Evolutionary conservation across 768 basidiomycete species (phyloP), one percentile per base, ranked within the genome.

Genomic region (Collybia sp.): DNA sequence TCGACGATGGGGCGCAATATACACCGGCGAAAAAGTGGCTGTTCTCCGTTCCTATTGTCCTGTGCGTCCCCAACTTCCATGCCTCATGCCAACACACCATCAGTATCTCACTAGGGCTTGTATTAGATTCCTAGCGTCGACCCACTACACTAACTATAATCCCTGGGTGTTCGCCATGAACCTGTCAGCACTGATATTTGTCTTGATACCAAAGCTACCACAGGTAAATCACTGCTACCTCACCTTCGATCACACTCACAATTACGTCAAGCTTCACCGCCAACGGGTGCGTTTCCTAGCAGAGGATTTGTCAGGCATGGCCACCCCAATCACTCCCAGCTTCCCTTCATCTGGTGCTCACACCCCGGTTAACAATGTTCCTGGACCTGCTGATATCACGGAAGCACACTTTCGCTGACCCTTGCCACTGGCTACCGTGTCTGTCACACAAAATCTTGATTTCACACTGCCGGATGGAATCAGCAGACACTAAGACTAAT

Each of bases 21-120:
- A 99, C 96, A 5, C 96, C 96, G 1, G 85, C 96, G 5, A 96
- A 92, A 72, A 99, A 99, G 63, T 98, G 93, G 92, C 73, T 99
- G 20, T 77, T 96, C 49, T 82, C 80, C 44, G 83, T 93, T 6
- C 96, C 96, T 0, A 85, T 98, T 53, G 76, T 77, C 32, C 72
- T 99, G 96, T 97, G 57, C 61, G 92, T 70, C 6, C 35, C 53
- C 39, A 20, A 31, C 39, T 12, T 37, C 45, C 33, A n/a, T 31
- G 19, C 31, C 17, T 37, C 42, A 25, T 17, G 12, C 37, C 16
- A 13, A 43, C 17, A 41, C 50, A 45, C 49, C 46, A 44, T 60
- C 47, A 39, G 42, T 40, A 31, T 19, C 46, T 30, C 20, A 42
- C 46, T 8, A 8, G 8, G 25, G 25, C 4, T 8, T 25, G 36